Evolutionary conservation across 2,329 filamentous ascomycete genomes (phyloP).

Genomic region (Teratosphaeria pseudoeucalypti): DNA sequence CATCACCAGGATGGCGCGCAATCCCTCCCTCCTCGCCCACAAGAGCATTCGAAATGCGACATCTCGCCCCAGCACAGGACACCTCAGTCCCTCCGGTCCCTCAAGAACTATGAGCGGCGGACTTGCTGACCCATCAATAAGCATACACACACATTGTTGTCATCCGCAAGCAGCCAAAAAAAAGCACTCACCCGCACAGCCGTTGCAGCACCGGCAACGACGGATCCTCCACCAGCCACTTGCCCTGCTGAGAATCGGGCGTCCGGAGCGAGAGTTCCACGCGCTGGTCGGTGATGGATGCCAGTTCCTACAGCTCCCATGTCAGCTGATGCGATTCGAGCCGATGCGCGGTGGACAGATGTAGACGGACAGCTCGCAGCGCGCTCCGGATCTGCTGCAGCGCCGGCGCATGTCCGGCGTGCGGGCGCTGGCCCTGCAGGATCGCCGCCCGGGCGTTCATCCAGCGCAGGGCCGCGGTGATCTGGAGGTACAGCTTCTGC

Average conservation of each 20-base stretch:
- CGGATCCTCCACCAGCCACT: slow-evolving; percentile 54
- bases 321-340: background rate
- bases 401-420: slow-evolving; percentile 36
- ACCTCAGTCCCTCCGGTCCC: background rate
- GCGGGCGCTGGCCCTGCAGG: slow-evolving; percentile 41
- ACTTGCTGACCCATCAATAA: background rate
- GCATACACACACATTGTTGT: background rate
- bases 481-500: slow-evolving; percentile 50
- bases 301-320: slow-evolving; percentile 40
- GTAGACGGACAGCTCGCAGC: slow-evolving; percentile 30
- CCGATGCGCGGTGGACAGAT: background rate
- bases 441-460: slow-evolving; percentile 42
- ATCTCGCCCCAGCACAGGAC: background rate
- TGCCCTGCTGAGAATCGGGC: slow-evolving; percentile 46
- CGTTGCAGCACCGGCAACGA: slow-evolving; percentile 31
- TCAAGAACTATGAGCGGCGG: background rate
- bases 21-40: background rate
- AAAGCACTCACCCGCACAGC: background rate
- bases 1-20: background rate
- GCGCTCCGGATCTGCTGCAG: slow-evolving; percentile 40
- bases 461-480: slow-evolving; percentile 50
- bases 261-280: slow-evolving; percentile 46
- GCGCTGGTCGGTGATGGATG: slow-evolving; percentile 45
- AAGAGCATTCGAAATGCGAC: background rate
- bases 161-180: background rate